Evolutionary conservation across 1,284 basidiomycete species (phyloP).

Genomic region (Athelia sp.): DNA sequence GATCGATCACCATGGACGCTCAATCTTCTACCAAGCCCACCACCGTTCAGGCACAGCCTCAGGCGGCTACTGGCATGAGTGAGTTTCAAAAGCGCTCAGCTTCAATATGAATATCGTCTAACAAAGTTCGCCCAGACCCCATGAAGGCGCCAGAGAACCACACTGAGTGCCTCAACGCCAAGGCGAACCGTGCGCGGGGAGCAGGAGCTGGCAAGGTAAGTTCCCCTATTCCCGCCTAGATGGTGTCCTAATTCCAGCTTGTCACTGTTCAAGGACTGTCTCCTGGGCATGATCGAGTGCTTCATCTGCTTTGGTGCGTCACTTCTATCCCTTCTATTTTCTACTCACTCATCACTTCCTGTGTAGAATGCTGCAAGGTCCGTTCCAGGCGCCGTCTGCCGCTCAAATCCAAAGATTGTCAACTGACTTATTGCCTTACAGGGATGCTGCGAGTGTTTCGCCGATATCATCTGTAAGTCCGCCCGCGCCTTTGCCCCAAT

Average conservation of each 20-base stretch:
- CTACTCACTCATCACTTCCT: too few species aligned
- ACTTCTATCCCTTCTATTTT: too few species aligned
- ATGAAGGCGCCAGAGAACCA: conserved; percentile 30
- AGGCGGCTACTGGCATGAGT: conserved; percentile 51
- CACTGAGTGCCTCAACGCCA: conserved; percentile 14
- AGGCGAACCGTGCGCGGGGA: conserved; percentile 51
- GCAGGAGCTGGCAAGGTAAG: conserved; percentile 57
- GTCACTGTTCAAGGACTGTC: conserved; percentile 44
- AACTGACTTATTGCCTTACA: too few species aligned
- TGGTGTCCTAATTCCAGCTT: not conserved
- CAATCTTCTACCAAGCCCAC: conserved; percentile 21
- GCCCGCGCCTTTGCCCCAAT: conserved; percentile 11
- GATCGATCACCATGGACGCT: not conserved
- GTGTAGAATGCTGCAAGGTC: not conserved
- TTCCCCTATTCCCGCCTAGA: not conserved
- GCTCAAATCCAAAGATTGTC: too few species aligned
- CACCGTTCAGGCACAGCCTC: conserved; percentile 35
- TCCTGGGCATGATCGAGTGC: conserved; percentile 50
- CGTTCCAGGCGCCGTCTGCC: not conserved
- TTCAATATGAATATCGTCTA: too few species aligned
- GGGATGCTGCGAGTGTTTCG: conserved; percentile 42
- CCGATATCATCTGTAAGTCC: conserved; percentile 38
- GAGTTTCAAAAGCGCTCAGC: conserved; percentile 16
- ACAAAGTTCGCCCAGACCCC: too few species aligned
- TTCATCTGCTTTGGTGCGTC: conserved; percentile 52